These are phyloP conservation scores for Magnusiomyces ingens DNA, from an alignment of 1,139 yeast species.

Conservation along the genomic window DNA sequence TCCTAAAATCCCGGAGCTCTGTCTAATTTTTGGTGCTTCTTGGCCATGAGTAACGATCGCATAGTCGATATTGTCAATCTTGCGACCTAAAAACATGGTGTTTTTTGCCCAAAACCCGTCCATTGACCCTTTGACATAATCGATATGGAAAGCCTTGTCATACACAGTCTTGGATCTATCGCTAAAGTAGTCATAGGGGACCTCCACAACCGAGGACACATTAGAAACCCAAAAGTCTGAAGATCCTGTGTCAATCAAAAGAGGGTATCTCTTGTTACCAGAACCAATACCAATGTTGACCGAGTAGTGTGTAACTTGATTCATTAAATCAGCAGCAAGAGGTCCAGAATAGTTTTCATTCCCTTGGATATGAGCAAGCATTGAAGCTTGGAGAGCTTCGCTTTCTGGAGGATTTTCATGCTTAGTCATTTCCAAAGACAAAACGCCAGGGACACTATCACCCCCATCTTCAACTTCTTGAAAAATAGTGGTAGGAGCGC, in stretches of 20 bases:
- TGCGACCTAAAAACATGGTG: slow-evolving; percentile 4
- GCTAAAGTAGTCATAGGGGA: not conserved
- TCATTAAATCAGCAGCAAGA: slow-evolving; percentile 4
- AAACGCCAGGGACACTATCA: no score
- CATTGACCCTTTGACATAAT: slow-evolving; percentile 13
- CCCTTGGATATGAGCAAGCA: no score
- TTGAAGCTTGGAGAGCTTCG: no score
- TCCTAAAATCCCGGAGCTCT: slow-evolving; percentile 13
- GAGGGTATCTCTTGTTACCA: slow-evolving; percentile 24
- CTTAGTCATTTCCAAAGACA: no score
- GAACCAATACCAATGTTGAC: slow-evolving; percentile 36
- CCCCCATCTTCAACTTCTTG: no score
- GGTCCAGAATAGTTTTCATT: no score
- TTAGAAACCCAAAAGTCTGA: slow-evolving; percentile 15
- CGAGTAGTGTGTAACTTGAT: slow-evolving; percentile 19
- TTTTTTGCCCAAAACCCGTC: slow-evolving; percentile 14
- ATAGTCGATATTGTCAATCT: slow-evolving; percentile 8
- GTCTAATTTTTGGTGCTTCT: slow-evolving; percentile 7
- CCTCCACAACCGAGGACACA: slow-evolving; percentile 10
- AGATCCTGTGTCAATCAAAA: slow-evolving; percentile 15
- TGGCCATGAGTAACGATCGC: slow-evolving; percentile 10
- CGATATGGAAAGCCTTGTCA: slow-evolving; percentile 7
- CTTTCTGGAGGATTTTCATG: no score
- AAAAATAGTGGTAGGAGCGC: no score
- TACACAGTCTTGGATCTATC: slow-evolving; percentile 3